Evolutionary conservation across 805 yeast species (phyloP), one percentile per base, ranked within the genome.

Genomic region (Yarrowia deformans): DNA sequence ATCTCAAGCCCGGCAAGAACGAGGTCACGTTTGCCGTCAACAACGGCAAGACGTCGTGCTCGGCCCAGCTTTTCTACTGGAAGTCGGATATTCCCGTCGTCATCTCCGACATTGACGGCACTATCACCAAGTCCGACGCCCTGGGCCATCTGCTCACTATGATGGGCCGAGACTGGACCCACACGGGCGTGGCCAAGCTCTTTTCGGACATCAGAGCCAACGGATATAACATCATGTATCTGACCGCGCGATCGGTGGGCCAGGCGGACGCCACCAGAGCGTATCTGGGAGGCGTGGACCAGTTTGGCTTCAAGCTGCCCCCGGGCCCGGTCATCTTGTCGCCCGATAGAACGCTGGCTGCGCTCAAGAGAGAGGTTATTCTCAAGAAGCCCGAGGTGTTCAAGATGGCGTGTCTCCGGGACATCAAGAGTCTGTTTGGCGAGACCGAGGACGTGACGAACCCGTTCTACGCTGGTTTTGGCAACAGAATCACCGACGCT

Each of bases 111-210:
- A 95, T 95, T 70, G 99, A 95, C 78, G 99, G 99, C 18, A 95
- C 99, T 1, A 95, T 95, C 72, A 95, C 99, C 18, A 93, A 93
- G 78, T 93, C 98, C 0, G 99, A 95, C 80, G 99, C 99, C 0
- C 81, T 95, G 74, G 99, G 99, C 2, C 99, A 95, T 79, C 94
- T 95, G 1, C 82, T 95, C 78, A 93, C 95, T 18, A 88, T 94
- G 87, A 82, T 95, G 45, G 99, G 99, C 5, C 86, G 92, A 73
- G 99, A 95, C 80, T 95, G 99, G 99, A 95, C 99, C 0, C 99
- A 95, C 77, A 86, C 88, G 1, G 99, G 99, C 40, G 99, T 95
- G 49, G 97, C 98, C 2, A 88, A 88, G 75, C 80, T 95, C 69
- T 95, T 93, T 76, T 87, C 87, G n/a, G 99, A 95, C 77, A 95